Evolutionary conservation across 208 protist genomes (phyloP).

Genomic region (Leishmania tropica): DNA sequence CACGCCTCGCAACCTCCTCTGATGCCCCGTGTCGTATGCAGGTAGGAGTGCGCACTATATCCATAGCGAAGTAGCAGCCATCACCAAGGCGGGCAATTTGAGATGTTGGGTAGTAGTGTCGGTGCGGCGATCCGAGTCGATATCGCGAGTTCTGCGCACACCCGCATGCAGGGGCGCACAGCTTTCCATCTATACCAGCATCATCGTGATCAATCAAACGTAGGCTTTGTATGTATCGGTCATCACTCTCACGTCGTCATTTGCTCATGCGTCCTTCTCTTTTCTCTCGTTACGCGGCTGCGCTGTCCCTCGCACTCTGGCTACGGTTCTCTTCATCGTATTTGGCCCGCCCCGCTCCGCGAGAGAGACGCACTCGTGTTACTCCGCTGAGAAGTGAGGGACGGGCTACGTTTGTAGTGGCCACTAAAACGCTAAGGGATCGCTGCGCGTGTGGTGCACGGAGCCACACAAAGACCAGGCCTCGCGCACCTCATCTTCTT

Average conservation of each 20-base stretch:
- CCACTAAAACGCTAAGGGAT: neutral
- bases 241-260: neutral
- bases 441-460: neutral
- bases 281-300: neutral
- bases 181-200: neutral
- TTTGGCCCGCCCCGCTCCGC: neutral
- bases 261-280: neutral
- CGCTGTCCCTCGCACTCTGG: neutral
- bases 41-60: neutral
- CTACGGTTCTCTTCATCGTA: neutral
- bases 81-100: neutral
- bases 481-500: neutral
- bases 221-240: neutral
- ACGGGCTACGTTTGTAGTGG: neutral
- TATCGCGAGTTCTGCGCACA: neutral
- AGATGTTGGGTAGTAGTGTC: neutral
- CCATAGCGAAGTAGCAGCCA: neutral
- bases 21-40: neutral
- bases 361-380: neutral
- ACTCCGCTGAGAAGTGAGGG: neutral
- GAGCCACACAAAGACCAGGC: neutral
- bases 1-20: neutral
- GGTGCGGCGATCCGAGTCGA: neutral
- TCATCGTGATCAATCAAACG: neutral
- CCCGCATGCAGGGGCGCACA: too few species aligned